Percentiles rank a stretch among this genome's conserved stretches.
Evolutionary conservation across 1,139 yeast genomes (phyloP).

Genomic region (Diutina rugosa): DNA sequence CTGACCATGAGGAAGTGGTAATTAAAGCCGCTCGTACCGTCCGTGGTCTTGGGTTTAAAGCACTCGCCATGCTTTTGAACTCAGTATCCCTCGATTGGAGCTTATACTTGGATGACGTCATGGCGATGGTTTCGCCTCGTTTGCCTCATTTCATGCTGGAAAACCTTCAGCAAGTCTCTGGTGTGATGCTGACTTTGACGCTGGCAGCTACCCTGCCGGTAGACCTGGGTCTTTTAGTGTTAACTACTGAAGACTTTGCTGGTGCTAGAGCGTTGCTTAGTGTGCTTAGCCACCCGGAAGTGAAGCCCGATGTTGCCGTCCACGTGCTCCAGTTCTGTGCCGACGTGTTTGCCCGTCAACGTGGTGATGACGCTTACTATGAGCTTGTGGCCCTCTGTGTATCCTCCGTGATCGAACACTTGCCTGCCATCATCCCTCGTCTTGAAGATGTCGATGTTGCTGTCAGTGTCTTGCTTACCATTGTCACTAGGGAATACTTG

Average conservation of each 20-base stretch:
- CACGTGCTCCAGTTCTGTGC: neutral
- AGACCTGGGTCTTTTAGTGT: neutral
- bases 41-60: neutral
- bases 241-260: neutral
- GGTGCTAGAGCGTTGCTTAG: neutral
- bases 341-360: neutral
- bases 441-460: neutral
- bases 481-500: neutral
- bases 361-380: neutral
- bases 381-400: neutral
- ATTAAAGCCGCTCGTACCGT: neutral
- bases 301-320: neutral
- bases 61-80: neutral
- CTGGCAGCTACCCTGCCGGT: neutral
- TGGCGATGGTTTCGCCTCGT: neutral
- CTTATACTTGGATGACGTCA: neutral
- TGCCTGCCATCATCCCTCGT: neutral
- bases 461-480: neutral
- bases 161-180: constrained; percentile 44
- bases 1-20: neutral
- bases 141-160: constrained; percentile 45
- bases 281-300: neutral
- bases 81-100: neutral
- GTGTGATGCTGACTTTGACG: neutral
- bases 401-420: neutral